Conservation (phyloP, 768 basidiomycete genomes). For the Cystobasidium tubakii region DNA sequence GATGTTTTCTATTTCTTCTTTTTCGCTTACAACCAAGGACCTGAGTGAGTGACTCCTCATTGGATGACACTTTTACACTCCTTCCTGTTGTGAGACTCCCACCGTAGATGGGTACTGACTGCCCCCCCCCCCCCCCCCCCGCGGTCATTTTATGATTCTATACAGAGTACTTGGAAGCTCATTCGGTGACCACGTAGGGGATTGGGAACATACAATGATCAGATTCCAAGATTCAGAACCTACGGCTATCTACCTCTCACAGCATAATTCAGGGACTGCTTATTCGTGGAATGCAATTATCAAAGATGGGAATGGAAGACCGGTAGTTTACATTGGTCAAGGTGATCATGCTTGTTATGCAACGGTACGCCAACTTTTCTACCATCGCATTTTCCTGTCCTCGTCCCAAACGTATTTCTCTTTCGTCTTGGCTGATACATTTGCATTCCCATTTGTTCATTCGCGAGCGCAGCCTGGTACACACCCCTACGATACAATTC, state of each 20-base stretch:
- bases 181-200: conserved; percentile 49
- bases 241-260: conserved; percentile 47
- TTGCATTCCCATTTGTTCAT: no score
- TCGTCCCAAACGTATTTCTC: no score
- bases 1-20: conserved; percentile 51
- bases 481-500: conserved; percentile 5
- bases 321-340: background rate
- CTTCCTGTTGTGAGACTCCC: no score
- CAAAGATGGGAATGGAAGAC: background rate
- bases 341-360: conserved; percentile 7
- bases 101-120: no score
- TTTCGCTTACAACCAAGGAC: conserved; percentile 47
- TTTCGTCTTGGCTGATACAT: no score
- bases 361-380: conserved; percentile 1
- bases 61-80: background rate
- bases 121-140: no score
- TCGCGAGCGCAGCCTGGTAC: conserved; percentile 30
- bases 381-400: background rate
- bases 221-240: conserved; percentile 49
- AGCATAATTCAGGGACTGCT: conserved; percentile 47
- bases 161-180: conserved; percentile 44
- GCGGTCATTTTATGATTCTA: no score
- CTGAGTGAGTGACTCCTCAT: conserved; percentile 10
- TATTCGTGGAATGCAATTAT: conserved; percentile 45
- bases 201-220: conserved; percentile 51